Percentiles rank a stretch among this genome's conserved stretches.
These are phyloP conservation scores for Sugiyamaella mastotermitis DNA, from an alignment of 805 yeast species.

Conservation along the genomic window DNA sequence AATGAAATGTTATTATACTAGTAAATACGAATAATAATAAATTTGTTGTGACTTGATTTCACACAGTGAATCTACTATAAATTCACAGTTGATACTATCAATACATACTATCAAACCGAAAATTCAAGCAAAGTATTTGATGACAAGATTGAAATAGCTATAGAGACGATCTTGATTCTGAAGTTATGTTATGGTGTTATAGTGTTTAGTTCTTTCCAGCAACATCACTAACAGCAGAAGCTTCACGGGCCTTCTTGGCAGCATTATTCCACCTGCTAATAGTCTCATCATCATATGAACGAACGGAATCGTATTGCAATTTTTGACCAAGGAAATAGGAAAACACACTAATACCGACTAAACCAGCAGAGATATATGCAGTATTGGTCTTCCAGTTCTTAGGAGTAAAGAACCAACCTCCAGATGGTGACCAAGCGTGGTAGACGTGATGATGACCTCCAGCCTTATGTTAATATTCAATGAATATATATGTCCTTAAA, in stretches of 20 bases:
- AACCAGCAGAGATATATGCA: constrained; percentile 35
- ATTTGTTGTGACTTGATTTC: too few species aligned
- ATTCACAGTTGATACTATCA: too few species aligned
- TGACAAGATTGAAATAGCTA: too few species aligned
- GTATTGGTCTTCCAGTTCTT: constrained; percentile 44
- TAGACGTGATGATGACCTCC: constrained; percentile 6
- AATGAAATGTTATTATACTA: too few species aligned
- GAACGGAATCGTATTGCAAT: constrained; percentile 32
- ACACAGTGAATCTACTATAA: too few species aligned
- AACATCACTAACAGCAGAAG: constrained; percentile 23
- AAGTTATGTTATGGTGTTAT: too few species aligned
- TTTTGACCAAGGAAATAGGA: constrained; percentile 36
- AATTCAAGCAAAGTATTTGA: too few species aligned
- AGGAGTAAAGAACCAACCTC: constrained; percentile 55
- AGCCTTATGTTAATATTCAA: too few species aligned
- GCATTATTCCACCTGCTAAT: constrained; percentile 43
- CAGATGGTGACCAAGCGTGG: constrained; percentile 39
- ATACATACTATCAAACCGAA: too few species aligned
- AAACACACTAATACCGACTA: constrained; percentile 30
- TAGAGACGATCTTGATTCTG: too few species aligned
- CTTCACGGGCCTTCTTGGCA: constrained; percentile 34
- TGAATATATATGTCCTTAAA: too few species aligned
- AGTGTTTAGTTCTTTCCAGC: constrained; percentile 15
- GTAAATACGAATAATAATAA: too few species aligned
- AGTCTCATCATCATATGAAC: constrained; percentile 35